A percentile compares a stretch with the other conserved stretches of the same genome.
These are phyloP conservation scores for Smittium culicis DNA, from an alignment of 371 early-diverging fungal genomes.

Conservation along the genomic window DNA sequence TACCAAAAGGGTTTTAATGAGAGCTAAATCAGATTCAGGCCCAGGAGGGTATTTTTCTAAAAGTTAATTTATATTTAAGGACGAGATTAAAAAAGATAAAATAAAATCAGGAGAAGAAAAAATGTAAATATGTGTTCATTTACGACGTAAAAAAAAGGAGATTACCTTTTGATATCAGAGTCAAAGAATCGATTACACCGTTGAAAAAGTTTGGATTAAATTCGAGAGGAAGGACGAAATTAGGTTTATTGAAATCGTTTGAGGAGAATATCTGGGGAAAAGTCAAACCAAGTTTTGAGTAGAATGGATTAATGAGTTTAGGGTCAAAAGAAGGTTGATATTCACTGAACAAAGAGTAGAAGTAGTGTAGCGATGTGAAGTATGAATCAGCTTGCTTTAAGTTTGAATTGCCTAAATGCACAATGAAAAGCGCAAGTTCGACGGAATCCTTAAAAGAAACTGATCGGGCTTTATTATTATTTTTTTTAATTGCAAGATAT, in stretches of 20 bases:
- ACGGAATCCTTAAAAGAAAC: not conserved
- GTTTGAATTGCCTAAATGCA: not conserved
- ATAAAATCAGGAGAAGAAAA: too few relatives aligned
- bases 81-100: too few relatives aligned
- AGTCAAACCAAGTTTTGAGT: not conserved
- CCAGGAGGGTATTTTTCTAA: too few relatives aligned
- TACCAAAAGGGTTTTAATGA: not conserved
- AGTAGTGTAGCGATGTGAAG: not conserved
- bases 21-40: too few relatives aligned
- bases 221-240: not conserved
- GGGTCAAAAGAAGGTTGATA: not conserved
- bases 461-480: too few relatives aligned
- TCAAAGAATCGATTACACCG: not conserved
- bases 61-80: too few relatives aligned
- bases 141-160: too few relatives aligned
- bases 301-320: not conserved
- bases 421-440: not conserved
- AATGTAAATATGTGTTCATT: too few relatives aligned
- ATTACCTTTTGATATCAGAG: not conserved
- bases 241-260: not conserved
- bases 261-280: not conserved
- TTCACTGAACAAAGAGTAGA: not conserved
- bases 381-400: not conserved
- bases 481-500: too few relatives aligned
- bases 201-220: not conserved